phyloP scores from a whole-genome alignment of 1,139 yeast species.

The Yamadazyma kanchanaburiensis region DNA sequence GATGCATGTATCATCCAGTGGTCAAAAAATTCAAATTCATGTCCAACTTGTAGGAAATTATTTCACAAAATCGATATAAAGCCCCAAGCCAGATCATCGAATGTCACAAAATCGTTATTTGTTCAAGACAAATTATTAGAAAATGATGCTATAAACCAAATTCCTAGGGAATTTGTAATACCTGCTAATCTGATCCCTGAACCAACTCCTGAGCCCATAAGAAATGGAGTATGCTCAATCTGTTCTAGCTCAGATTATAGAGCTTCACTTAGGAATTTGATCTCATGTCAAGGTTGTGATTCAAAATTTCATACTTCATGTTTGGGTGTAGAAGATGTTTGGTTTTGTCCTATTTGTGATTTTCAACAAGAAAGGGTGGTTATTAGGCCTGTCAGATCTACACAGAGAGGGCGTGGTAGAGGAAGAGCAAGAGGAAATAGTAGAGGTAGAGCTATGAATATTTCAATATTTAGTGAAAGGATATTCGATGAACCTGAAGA shows the following conservation, averaged over 20 bases:
- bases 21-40: conserved; percentile 48
- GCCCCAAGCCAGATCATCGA: background rate
- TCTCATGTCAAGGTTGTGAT: conserved; percentile 32
- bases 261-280: conserved; percentile 17
- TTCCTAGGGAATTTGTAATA: conserved; percentile 36
- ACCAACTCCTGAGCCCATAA: conserved; percentile 1
- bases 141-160: conserved; percentile 37
- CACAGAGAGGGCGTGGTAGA: background rate
- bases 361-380: conserved; percentile 21
- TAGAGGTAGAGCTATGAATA: background rate
- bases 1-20: conserved; percentile 43
- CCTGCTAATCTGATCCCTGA: conserved; percentile 13
- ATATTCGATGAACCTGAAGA: background rate
- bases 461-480: background rate
- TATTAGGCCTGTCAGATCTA: background rate
- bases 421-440: background rate
- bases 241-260: conserved; percentile 36
- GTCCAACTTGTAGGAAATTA: conserved; percentile 49
- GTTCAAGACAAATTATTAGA: conserved; percentile 32
- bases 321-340: conserved; percentile 24
- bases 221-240: conserved; percentile 26
- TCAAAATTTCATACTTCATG: conserved; percentile 35
- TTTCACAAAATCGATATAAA: conserved; percentile 27
- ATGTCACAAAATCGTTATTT: conserved; percentile 10
- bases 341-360: conserved; percentile 49